A percentile compares a stretch with the other conserved stretches of the same genome.
Conservation (phyloP, 768 basidiomycete genomes). For the Cystobasidium tubakii region DNA sequence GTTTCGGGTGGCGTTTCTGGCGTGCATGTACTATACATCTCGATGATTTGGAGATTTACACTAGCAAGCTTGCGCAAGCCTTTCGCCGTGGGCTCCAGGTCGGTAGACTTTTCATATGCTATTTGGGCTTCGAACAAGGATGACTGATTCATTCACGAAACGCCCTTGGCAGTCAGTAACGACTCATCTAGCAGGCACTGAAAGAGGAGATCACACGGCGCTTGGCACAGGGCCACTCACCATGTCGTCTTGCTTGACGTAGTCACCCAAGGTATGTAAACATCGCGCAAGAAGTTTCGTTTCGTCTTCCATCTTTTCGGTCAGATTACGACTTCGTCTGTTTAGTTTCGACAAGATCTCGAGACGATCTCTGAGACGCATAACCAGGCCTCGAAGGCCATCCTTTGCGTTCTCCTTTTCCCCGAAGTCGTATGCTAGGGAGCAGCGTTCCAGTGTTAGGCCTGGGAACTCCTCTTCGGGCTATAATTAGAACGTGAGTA, state of each 20-base stretch:
- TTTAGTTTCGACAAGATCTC: background rate
- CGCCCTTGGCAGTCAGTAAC: background rate
- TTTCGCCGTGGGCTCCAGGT: conserved; percentile 9
- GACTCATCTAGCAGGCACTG: too few relatives aligned
- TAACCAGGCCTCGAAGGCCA: conserved; percentile 5
- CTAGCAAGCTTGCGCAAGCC: conserved; percentile 23
- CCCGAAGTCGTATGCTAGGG: conserved; percentile 9
- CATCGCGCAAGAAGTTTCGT: background rate
- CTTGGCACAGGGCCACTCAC: too few relatives aligned
- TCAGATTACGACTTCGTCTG: background rate
- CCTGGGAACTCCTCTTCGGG: conserved; percentile 31
- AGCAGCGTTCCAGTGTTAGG: conserved; percentile 27
- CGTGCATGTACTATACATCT: background rate
- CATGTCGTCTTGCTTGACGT: background rate
- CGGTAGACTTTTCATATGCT: conserved; percentile 20
- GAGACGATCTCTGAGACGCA: conserved; percentile 11
- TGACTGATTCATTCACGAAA: background rate
- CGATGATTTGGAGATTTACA: conserved; percentile 21
- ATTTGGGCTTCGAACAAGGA: conserved; percentile 28
- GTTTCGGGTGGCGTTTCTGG: background rate
- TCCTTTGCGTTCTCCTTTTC: conserved; percentile 16
- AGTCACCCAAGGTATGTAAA: conserved; percentile 21
- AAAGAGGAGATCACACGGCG: background rate
- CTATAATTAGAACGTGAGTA: background rate
- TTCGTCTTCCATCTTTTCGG: conserved; percentile 26